Conservation (phyloP, 2,329 filamentous ascomycete species). For the Cercospora berteroae region DNA sequence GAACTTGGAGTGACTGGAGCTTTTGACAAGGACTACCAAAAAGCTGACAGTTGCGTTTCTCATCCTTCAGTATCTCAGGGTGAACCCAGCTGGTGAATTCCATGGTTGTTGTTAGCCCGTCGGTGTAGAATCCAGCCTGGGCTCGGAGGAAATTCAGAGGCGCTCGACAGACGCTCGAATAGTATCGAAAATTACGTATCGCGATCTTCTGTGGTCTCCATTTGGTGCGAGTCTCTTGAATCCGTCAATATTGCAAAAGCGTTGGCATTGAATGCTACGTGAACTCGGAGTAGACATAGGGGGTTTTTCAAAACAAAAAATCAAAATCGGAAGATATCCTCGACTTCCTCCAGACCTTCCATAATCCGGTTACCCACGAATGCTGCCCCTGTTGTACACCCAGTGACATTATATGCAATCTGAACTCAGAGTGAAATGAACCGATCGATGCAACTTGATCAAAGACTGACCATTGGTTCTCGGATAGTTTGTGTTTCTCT, state of each 20-base stretch:
- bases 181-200: neutral
- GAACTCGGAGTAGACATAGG: neutral
- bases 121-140: neutral
- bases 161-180: neutral
- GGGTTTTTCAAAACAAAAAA: accelerated
- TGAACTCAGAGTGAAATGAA: neutral
- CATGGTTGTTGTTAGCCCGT: no score
- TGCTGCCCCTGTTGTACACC: neutral
- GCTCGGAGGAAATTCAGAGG: neutral
- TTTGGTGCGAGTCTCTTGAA: neutral
- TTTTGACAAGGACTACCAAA: neutral
- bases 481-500: neutral
- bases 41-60: no score
- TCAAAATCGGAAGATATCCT: neutral
- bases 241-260: neutral
- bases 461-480: neutral
- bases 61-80: no score
- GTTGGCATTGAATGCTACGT: neutral
- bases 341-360: neutral
- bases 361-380: neutral
- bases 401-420: neutral
- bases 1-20: neutral
- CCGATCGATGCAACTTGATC: neutral
- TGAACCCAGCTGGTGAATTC: no score
- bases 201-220: neutral